A percentile compares a stretch with the other conserved stretches of the same genome.
Evolutionary conservation across 2,329 filamentous ascomycete species (phyloP).

Genomic region (Arthrobotrys iridis): DNA sequence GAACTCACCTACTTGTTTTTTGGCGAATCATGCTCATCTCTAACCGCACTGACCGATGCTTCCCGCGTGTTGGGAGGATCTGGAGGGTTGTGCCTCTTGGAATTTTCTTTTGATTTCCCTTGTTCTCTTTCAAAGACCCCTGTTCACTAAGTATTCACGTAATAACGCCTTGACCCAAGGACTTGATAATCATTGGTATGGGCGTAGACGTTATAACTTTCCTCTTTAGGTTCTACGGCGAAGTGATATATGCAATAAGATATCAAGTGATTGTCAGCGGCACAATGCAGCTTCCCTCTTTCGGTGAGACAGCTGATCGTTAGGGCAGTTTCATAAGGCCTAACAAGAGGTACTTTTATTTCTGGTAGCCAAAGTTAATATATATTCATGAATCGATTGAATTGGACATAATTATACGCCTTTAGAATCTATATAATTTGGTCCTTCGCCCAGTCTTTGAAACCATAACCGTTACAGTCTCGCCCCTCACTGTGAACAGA

Average conservation of each 20-base stretch:
- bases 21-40: conserved; percentile 17
- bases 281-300: conserved; percentile 48
- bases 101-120: background rate
- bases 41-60: conserved; percentile 15
- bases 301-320: conserved; percentile 24
- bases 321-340: conserved; percentile 14
- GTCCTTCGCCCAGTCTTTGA: background rate
- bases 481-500: background rate
- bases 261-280: conserved; percentile 43
- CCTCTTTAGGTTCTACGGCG: conserved; percentile 35
- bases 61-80: conserved; percentile 7
- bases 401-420: no score
- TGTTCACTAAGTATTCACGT: conserved; percentile 10
- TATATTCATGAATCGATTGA: background rate
- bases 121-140: background rate
- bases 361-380: background rate
- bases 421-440: conserved; percentile 38
- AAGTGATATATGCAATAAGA: background rate
- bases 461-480: background rate
- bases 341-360: background rate
- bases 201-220: conserved; percentile 23
- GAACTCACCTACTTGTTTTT: conserved; percentile 29
- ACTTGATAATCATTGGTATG: background rate
- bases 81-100: conserved; percentile 6
- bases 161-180: conserved; percentile 12